phyloP scores from a whole-genome alignment of 164 flowering plant species.

The Macadamia tetraphylla region DNA sequence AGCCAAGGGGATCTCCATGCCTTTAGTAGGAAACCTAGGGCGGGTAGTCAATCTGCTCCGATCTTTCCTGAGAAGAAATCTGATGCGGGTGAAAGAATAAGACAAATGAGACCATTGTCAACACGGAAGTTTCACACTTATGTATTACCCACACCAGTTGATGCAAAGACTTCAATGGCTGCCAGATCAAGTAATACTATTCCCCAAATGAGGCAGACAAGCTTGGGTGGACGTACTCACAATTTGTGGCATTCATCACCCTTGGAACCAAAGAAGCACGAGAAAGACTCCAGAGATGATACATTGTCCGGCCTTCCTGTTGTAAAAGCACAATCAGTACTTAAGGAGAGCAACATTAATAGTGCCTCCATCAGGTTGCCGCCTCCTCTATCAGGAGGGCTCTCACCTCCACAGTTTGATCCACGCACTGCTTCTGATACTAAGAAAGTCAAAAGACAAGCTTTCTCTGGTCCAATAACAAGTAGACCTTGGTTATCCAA shows the following conservation, averaged over 20 bases:
- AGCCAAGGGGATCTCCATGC: slow-evolving; percentile 27
- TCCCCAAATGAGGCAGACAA: slow-evolving; percentile 25
- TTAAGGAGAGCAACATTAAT: slow-evolving; percentile 61
- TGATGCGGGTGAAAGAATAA: slow-evolving; percentile 39
- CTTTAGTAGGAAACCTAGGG: slow-evolving; percentile 24
- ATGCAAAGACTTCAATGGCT: slow-evolving; percentile 40
- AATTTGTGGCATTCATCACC: slow-evolving; percentile 65
- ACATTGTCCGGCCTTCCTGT: slow-evolving; percentile 24
- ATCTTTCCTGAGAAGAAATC: slow-evolving; percentile 50
- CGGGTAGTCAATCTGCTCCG: slow-evolving; percentile 77
- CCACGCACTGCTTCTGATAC: slow-evolving; percentile 30
- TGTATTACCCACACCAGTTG: slow-evolving; percentile 76
- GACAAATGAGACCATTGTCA: slow-evolving; percentile 36
- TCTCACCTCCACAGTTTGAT: slow-evolving; percentile 26
- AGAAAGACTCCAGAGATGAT: slow-evolving; percentile 29
- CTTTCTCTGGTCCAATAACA: slow-evolving; percentile 75
- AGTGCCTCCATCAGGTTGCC: slow-evolving; percentile 33
- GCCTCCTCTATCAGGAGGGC: slow-evolving; percentile 46
- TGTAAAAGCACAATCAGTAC: slow-evolving; percentile 39
- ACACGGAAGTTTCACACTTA: slow-evolving; percentile 60
- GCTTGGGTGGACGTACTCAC: slow-evolving; percentile 21
- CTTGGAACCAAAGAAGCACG: slow-evolving; percentile 39
- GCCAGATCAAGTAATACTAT: slow-evolving; percentile 25
- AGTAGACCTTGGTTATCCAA: slow-evolving; percentile 40
- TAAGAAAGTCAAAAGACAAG: slow-evolving; percentile 53